Conservation (phyloP, 306 rosid genomes). For the Cucumis cinereus region DNA sequence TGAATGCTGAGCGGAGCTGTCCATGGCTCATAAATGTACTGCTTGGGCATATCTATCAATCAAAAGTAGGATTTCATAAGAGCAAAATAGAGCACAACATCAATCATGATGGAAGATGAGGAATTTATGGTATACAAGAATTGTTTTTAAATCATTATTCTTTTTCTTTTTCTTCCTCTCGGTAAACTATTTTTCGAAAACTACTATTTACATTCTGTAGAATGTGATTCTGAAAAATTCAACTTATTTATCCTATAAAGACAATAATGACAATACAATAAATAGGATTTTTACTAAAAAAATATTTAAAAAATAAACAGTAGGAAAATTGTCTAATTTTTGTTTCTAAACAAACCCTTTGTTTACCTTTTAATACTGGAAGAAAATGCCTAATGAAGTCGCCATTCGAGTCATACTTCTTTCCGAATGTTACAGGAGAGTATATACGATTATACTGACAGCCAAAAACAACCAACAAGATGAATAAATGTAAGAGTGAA, state of each 20-base stretch:
- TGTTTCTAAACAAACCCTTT: background rate
- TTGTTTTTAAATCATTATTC: background rate
- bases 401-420: constrained; percentile 88
- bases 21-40: constrained; percentile 95
- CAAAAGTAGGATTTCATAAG: constrained; percentile 11
- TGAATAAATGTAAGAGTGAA: background rate
- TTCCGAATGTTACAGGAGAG: constrained; percentile 79
- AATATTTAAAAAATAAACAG: background rate
- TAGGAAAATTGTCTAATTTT: background rate
- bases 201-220: background rate
- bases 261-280: background rate
- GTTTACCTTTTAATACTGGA: constrained; percentile 58
- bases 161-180: background rate
- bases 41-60: constrained; percentile 73
- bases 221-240: background rate
- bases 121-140: background rate
- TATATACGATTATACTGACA: constrained; percentile 79
- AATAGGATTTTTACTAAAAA: background rate
- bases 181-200: background rate
- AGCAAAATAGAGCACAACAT: background rate
- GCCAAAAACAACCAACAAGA: background rate
- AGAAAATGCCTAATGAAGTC: constrained; percentile 77
- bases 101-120: constrained; percentile 7
- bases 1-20: constrained; percentile 82
- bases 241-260: background rate